These are phyloP conservation scores for Ceratobasidium sp. DNA, from an alignment of 1,284 basidiomycete species.

Conservation along the genomic window DNA sequence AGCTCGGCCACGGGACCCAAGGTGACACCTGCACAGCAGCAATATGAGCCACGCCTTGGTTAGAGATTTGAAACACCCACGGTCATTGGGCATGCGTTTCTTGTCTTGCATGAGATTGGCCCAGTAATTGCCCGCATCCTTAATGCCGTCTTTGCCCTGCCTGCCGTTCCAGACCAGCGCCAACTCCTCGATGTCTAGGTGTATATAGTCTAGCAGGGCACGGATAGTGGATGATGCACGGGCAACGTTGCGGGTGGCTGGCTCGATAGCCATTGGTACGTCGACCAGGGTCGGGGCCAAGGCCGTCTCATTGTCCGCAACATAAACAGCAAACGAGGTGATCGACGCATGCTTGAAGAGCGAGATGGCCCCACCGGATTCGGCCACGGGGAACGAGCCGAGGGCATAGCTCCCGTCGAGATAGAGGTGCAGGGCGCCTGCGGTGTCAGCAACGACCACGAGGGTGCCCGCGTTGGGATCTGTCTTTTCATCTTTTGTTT, in stretches of 20 bases:
- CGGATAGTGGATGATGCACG: constrained; percentile 75
- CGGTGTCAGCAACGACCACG: constrained; percentile 68
- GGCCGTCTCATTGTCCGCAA: constrained; percentile 53
- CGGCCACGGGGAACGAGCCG: constrained; percentile 67
- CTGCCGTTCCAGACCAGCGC: constrained; percentile 75
- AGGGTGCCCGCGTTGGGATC: constrained; percentile 72
- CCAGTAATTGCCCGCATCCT: constrained; percentile 80
- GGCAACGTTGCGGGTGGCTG: constrained; percentile 74
- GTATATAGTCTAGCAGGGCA: constrained; percentile 76
- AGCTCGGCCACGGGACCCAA: constrained; percentile 70
- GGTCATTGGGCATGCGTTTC: constrained; percentile 71
- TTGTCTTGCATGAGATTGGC: constrained; percentile 70
- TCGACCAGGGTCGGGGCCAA: constrained; percentile 65
- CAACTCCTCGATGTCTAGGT: constrained; percentile 78
- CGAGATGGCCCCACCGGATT: constrained; percentile 51
- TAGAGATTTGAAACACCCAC: constrained; percentile 60
- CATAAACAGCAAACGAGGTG: constrained; percentile 43
- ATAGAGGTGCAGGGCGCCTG: constrained; percentile 71
- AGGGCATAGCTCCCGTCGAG: constrained; percentile 85
- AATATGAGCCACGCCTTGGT: constrained; percentile 42
- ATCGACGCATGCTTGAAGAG: constrained; percentile 31
- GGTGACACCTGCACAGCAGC: constrained; percentile 29
- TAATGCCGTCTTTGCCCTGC: constrained; percentile 69
- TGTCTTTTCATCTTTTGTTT: constrained; percentile 61
- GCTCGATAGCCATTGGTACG: constrained; percentile 69